Evolutionary conservation across 2,329 filamentous ascomycete species (phyloP).

Genomic region (Alternaria brassicicola): DNA sequence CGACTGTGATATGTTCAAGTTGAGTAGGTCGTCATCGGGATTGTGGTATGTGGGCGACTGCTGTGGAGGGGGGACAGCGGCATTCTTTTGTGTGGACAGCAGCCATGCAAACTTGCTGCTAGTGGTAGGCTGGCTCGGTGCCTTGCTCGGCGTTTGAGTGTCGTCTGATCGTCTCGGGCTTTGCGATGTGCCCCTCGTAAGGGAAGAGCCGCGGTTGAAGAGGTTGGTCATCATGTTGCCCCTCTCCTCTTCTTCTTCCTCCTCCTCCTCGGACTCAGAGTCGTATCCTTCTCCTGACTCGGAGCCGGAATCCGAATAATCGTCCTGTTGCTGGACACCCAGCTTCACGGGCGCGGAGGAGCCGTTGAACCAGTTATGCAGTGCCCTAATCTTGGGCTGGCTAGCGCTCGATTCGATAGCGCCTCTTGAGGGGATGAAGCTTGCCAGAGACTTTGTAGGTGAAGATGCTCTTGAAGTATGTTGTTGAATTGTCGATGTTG

Average conservation of each 20-base stretch:
- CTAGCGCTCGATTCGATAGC: constrained; percentile 38
- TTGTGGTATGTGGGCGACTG: constrained; percentile 45
- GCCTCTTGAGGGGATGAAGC: constrained; percentile 46
- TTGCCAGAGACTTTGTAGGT: constrained; percentile 48
- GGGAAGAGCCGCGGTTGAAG: constrained; percentile 40
- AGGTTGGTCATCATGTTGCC: constrained; percentile 42
- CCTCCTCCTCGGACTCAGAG: constrained; percentile 28
- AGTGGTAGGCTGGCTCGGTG: constrained; percentile 32
- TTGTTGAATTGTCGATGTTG: constrained; percentile 46
- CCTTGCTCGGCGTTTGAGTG: constrained; percentile 23
- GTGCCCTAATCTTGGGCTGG: constrained; percentile 40
- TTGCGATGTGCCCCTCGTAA: constrained; percentile 33
- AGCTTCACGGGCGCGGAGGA: constrained; percentile 58
- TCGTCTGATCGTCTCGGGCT: constrained; percentile 25
- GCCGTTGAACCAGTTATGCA: constrained; percentile 61
- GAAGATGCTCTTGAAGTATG: constrained; percentile 49
- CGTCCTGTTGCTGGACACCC: constrained; percentile 41
- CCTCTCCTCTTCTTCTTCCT: constrained; percentile 33
- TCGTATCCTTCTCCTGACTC: constrained; percentile 37
- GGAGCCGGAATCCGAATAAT: constrained; percentile 39
- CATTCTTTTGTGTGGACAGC: constrained; percentile 45
- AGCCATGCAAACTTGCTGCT: constrained; percentile 47
- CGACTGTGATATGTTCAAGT: constrained; percentile 59
- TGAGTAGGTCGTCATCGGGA: constrained; percentile 57
- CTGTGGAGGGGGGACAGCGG: constrained; percentile 29